These are phyloP conservation scores for Phytomonas sp. DNA, from an alignment of 208 protist species.

Conservation along the genomic window DNA sequence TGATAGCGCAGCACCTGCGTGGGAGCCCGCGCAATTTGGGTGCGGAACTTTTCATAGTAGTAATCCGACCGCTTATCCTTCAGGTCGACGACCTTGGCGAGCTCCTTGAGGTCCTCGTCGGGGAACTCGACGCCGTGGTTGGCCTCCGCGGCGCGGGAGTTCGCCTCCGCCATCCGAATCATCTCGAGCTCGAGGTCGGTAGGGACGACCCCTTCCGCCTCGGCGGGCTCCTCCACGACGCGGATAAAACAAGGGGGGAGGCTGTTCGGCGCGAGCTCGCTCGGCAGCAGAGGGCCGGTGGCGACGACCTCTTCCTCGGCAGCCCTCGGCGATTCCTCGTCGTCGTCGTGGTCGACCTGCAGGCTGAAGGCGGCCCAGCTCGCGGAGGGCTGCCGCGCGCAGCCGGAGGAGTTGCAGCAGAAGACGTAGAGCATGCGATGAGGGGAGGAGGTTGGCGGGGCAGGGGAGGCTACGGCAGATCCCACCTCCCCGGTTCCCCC, in stretches of 20 bases:
- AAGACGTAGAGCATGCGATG: conserved; percentile 84
- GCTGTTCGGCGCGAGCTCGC: conserved; percentile 27
- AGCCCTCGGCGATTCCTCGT: conserved; percentile 12
- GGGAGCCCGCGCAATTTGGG: conserved; percentile 44
- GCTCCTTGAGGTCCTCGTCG: conserved; percentile 51
- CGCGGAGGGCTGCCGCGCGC: conserved; percentile 50
- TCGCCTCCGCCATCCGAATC: conserved; percentile 42
- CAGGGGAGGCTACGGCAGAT: background rate
- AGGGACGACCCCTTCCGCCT: conserved; percentile 36
- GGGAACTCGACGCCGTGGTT: conserved; percentile 1
- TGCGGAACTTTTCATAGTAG: conserved; percentile 73
- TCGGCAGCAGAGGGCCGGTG: conserved; percentile 24
- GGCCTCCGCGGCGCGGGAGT: too few species aligned
- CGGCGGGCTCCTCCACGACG: conserved; percentile 56
- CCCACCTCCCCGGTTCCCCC: background rate
- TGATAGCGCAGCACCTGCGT: conserved; percentile 78
- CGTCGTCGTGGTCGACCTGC: conserved; percentile 47
- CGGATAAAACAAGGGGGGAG: conserved; percentile 64
- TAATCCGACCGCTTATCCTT: conserved; percentile 65
- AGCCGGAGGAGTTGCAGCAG: conserved; percentile 60
- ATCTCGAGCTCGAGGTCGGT: conserved; percentile 57
- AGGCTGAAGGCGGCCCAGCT: conserved; percentile 65
- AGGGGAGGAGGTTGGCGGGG: conserved; percentile 15
- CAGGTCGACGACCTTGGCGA: conserved; percentile 56
- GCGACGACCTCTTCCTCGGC: conserved; percentile 35